These are phyloP conservation scores for Jimgerdemannia flammicorona DNA, from an alignment of 192 early-diverging fungal genomes.

Conservation along the genomic window DNA sequence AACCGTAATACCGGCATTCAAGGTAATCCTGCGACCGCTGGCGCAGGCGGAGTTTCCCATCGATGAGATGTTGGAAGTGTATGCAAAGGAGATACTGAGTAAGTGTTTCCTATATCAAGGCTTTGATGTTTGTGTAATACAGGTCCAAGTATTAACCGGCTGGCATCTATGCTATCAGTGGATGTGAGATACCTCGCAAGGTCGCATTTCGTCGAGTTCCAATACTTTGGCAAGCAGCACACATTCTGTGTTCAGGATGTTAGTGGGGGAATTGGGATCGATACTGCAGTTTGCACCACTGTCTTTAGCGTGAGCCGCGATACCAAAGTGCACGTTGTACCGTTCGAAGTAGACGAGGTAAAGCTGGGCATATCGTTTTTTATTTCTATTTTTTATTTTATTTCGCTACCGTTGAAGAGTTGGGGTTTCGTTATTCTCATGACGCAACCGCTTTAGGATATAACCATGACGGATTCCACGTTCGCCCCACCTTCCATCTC, in stretches of 20 bases:
- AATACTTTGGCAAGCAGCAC: neutral
- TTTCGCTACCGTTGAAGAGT: neutral
- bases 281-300: neutral
- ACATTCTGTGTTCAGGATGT: neutral
- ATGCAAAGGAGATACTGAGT: constrained; percentile 62
- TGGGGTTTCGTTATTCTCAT: neutral
- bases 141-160: too few relatives aligned
- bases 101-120: constrained; percentile 9
- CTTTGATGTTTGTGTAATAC: too few relatives aligned
- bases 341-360: neutral
- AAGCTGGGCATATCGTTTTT: neutral
- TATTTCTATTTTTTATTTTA: constrained; percentile 4
- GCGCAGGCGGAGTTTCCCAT: constrained; percentile 28
- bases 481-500: constrained; percentile 8
- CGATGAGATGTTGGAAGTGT: constrained; percentile 48
- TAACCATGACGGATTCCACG: neutral
- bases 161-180: neutral
- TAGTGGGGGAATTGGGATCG: neutral
- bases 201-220: neutral
- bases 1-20: constrained; percentile 29
- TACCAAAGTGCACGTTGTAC: neutral
- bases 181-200: neutral
- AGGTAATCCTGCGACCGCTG: constrained; percentile 38
- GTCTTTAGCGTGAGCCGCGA: neutral
- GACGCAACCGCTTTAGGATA: neutral